Conservation (phyloP, 2,329 filamentous ascomycete genomes). For the Remersonia thermophila region DNA sequence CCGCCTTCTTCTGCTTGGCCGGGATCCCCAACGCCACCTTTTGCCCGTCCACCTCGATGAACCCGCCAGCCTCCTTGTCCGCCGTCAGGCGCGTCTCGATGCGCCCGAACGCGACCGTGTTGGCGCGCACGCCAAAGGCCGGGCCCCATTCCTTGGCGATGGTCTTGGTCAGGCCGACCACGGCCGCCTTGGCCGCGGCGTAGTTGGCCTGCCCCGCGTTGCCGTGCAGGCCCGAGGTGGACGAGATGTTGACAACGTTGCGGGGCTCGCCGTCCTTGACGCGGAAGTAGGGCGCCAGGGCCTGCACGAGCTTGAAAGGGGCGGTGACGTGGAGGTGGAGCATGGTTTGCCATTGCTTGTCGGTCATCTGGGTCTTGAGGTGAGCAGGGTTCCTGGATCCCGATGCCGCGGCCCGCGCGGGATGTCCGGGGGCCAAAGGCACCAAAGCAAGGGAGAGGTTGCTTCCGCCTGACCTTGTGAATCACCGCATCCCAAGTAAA, state of each 20-base stretch:
- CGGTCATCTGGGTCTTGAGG: constrained; percentile 65
- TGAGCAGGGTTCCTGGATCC: too few species aligned
- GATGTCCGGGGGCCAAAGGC: too few species aligned
- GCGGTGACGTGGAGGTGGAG: constrained; percentile 72
- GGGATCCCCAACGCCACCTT: constrained; percentile 68
- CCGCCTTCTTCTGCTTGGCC: constrained; percentile 37
- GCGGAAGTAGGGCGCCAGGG: constrained; percentile 75
- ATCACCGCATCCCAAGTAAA: constrained; percentile 91
- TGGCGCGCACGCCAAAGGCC: constrained; percentile 66
- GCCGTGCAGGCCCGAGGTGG: constrained; percentile 69
- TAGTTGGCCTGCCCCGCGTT: constrained; percentile 92
- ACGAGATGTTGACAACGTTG: constrained; percentile 72
- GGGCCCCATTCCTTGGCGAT: constrained; percentile 91
- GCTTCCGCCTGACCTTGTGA: constrained; percentile 54
- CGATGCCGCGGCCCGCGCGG: too few species aligned
- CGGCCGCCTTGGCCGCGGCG: constrained; percentile 70
- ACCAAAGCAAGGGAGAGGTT: too few species aligned
- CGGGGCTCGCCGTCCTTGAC: constrained; percentile 71
- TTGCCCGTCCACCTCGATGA: constrained; percentile 63
- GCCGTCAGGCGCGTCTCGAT: constrained; percentile 71
- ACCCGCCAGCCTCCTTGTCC: constrained; percentile 74
- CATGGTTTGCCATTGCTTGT: constrained; percentile 88
- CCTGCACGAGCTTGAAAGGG: constrained; percentile 71
- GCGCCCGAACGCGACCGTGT: constrained; percentile 74
- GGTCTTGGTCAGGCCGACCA: constrained; percentile 73